Conservation (phyloP, 2,329 filamentous ascomycete genomes). For the Aspergillus spinulosporus region DNA sequence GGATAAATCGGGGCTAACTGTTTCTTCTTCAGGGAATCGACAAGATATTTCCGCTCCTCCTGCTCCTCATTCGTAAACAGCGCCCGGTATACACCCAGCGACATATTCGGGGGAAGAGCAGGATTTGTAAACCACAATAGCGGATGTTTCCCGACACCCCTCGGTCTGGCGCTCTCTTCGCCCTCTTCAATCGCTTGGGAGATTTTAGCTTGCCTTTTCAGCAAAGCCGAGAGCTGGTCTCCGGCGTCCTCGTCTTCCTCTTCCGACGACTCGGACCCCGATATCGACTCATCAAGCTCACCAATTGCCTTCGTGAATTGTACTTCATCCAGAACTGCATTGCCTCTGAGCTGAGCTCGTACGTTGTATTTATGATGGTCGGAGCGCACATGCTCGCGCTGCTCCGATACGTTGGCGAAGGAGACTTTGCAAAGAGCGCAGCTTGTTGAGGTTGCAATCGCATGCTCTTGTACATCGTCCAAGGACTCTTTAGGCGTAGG, state of each 20-base stretch:
- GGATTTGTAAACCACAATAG: conserved; percentile 84
- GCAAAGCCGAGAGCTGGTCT: conserved; percentile 66
- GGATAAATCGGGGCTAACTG: conserved; percentile 67
- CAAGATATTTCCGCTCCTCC: conserved; percentile 61
- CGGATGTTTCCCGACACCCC: conserved; percentile 66
- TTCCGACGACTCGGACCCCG: conserved; percentile 68
- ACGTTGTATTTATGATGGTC: conserved; percentile 94
- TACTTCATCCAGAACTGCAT: conserved; percentile 68
- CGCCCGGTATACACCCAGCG: conserved; percentile 80
- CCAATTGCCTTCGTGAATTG: conserved; percentile 87
- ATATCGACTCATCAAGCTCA: conserved; percentile 90
- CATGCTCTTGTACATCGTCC: conserved; percentile 42
- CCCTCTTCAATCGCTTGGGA: conserved; percentile 53
- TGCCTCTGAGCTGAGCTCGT: conserved; percentile 81
- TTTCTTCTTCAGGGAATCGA: conserved; percentile 71
- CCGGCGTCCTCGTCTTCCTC: conserved; percentile 61
- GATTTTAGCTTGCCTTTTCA: conserved; percentile 81
- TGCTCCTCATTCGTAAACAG: conserved; percentile 75
- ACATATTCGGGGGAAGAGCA: conserved; percentile 71
- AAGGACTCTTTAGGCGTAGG: conserved; percentile 27
- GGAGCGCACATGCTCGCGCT: conserved; percentile 81
- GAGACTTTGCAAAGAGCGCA: conserved; percentile 77
- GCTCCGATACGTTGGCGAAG: conserved; percentile 74
- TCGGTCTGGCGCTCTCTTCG: conserved; percentile 48
- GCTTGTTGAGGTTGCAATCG: conserved; percentile 61